These are phyloP conservation scores for Aspergillus tubingensis DNA, from an alignment of 2,329 filamentous ascomycete genomes.

Conservation along the genomic window DNA sequence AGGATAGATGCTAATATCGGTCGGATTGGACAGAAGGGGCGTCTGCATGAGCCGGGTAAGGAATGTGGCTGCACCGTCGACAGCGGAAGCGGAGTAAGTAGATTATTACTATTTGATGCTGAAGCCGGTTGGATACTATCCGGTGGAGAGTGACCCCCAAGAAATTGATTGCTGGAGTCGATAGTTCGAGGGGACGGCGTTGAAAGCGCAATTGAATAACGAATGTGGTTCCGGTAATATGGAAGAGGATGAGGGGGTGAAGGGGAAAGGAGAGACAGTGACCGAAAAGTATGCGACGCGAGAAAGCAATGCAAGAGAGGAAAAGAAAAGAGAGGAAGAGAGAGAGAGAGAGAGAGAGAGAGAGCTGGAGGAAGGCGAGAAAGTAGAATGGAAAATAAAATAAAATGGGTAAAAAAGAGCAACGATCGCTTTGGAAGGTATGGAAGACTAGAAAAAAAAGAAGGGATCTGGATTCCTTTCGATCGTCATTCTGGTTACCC, in stretches of 20 bases:
- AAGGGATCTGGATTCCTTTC: conserved; percentile 23
- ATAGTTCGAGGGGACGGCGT: conserved; percentile 6
- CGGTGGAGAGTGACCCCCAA: conserved; percentile 6
- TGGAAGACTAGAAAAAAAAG: conserved; percentile 12
- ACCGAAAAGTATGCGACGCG: conserved; percentile 8
- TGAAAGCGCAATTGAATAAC: conserved; percentile 9
- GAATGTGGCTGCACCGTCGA: conserved; percentile 25
- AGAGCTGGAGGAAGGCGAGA: background rate
- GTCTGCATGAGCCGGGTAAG: conserved; percentile 15
- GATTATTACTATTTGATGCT: background rate
- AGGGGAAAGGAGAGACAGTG: conserved; percentile 1
- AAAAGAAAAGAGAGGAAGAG: conserved; percentile 7
- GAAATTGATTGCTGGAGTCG: conserved; percentile 7
- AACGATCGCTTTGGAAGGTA: conserved; percentile 10
- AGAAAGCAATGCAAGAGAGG: conserved; percentile 1
- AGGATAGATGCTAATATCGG: conserved; percentile 9
- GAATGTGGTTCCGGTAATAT: too few relatives aligned
- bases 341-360: background rate
- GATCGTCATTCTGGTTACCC: conserved; percentile 12
- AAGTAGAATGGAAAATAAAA: conserved; percentile 2
- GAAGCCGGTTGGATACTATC: conserved; percentile 7
- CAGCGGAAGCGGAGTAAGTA: conserved; percentile 13
- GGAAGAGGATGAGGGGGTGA: background rate
- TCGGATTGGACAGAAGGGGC: conserved; percentile 15
- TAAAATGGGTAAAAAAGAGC: conserved; percentile 3